Conservation (phyloP, 306 rosid species). For the Vigna radiata region DNA sequence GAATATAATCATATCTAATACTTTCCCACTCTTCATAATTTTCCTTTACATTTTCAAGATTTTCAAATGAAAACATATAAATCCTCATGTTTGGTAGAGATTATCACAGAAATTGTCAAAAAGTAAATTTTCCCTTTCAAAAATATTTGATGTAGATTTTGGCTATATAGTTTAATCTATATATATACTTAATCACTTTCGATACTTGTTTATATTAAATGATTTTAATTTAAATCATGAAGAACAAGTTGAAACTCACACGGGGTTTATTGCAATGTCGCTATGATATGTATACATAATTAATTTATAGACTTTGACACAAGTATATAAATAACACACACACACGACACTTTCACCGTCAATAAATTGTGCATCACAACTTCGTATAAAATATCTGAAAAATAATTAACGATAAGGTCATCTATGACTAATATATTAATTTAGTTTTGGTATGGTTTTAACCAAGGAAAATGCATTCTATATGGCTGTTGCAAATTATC, state of each 20-base stretch:
- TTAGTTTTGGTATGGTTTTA: not conserved
- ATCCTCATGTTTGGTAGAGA: too few species aligned
- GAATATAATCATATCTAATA: not conserved
- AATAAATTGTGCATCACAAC: not conserved
- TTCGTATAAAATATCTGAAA: not conserved
- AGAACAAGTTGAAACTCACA: not conserved
- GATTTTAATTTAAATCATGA: not conserved
- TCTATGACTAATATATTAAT: not conserved
- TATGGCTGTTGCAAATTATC: not conserved
- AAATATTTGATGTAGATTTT: not conserved
- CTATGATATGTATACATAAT: not conserved
- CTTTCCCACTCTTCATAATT: not conserved
- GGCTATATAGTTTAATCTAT: not conserved
- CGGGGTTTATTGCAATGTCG: not conserved
- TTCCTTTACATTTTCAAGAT: too few species aligned
- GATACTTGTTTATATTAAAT: not conserved
- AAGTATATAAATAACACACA: not conserved
- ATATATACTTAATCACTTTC: not conserved
- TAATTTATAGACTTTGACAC: conserved; percentile 7
- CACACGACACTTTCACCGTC: not conserved
- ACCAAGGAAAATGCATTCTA: too few species aligned
- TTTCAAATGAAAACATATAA: too few species aligned
- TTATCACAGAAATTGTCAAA: too few species aligned
- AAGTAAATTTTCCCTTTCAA: not conserved
- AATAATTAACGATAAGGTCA: not conserved